Conservation (phyloP, 129 eudicot species). For the Helichrysum umbraculigerum region DNA sequence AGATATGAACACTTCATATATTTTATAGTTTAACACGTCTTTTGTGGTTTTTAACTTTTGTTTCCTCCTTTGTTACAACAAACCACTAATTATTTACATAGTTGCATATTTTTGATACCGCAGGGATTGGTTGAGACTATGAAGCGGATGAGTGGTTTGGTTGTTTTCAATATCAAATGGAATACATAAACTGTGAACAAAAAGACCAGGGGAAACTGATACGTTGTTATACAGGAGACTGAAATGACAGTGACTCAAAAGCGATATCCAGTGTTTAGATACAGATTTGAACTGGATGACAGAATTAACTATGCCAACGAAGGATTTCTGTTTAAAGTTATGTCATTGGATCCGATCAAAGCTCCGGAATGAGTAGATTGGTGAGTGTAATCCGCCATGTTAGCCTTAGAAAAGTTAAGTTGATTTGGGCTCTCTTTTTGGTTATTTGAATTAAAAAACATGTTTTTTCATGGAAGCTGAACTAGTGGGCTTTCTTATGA, state of each 20-base stretch:
- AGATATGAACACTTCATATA: too few species aligned
- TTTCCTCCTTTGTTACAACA: too few species aligned
- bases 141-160: too few species aligned
- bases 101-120: too few species aligned
- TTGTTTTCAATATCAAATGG: too few species aligned
- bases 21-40: too few species aligned
- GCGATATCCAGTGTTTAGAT: neutral
- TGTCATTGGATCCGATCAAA: slow-evolving; percentile 4
- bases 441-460: neutral
- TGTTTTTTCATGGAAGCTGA: too few species aligned
- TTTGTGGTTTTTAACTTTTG: too few species aligned
- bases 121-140: too few species aligned
- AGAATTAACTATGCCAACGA: neutral
- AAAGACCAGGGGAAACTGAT: neutral
- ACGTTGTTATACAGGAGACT: neutral
- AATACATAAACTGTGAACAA: neutral
- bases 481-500: too few species aligned
- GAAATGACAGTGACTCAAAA: neutral
- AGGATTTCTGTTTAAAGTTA: neutral
- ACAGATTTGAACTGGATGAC: neutral
- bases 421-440: neutral
- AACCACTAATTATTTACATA: too few species aligned
- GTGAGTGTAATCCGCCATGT: neutral
- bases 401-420: neutral
- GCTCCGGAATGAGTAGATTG: neutral